Percentiles rank a stretch among this genome's conserved stretches.
Evolutionary conservation across 108 stramenopile species (phyloP).

Genomic region (Phaeodactylum tricornutum): DNA sequence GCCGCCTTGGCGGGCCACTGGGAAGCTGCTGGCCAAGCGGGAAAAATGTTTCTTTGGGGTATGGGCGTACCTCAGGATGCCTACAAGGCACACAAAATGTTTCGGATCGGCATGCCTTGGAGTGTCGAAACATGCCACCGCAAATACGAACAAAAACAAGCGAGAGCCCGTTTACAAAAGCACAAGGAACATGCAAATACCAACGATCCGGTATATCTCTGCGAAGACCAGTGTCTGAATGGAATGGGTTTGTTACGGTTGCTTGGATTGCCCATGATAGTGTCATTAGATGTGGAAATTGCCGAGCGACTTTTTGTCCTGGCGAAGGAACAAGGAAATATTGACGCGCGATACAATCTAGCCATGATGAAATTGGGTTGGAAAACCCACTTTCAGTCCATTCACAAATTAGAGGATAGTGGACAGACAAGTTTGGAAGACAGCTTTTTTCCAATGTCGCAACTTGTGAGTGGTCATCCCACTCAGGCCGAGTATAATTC

Average conservation of each 20-base stretch:
- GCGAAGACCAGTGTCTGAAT: constrained; percentile 55
- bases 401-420: constrained; percentile 36
- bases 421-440: constrained; percentile 6
- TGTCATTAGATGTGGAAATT: constrained; percentile 31
- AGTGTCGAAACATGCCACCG: constrained; percentile 43
- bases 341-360: constrained; percentile 69
- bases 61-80: constrained; percentile 54
- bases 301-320: constrained; percentile 60
- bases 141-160: constrained; percentile 11
- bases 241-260: constrained; percentile 72
- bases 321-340: constrained; percentile 57
- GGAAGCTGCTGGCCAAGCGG: constrained; percentile 72
- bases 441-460: constrained; percentile 4
- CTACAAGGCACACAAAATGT: constrained; percentile 44
- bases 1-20: constrained; percentile 47
- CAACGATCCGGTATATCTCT: constrained; percentile 22
- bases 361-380: constrained; percentile 81
- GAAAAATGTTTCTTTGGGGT: constrained; percentile 72
- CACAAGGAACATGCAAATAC: constrained; percentile 9
- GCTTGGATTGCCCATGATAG: constrained; percentile 41
- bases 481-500: not conserved
- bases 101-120: constrained; percentile 49
- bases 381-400: constrained; percentile 43
- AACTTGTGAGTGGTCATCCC: not conserved
- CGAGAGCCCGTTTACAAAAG: not conserved